Conservation (phyloP, 768 basidiomycete species). For the Strobilomyces echinocephalus region DNA sequence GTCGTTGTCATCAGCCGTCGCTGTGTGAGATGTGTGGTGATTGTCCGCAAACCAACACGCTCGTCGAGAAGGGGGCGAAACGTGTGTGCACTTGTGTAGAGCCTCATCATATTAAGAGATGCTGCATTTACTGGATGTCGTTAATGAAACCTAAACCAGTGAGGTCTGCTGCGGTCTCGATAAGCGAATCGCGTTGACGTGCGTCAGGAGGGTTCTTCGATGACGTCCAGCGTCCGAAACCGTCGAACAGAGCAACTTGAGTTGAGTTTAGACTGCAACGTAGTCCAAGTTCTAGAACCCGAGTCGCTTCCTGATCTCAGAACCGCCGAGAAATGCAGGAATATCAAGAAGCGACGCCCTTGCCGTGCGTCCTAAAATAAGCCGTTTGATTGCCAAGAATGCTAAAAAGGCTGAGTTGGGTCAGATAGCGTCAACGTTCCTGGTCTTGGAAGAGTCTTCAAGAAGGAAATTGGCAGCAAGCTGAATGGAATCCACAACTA, state of each 20-base stretch:
- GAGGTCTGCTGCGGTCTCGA: slow-evolving; percentile 55
- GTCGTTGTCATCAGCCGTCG: slow-evolving; percentile 1
- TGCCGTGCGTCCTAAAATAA: slow-evolving; percentile 50
- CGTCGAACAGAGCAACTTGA: slow-evolving; percentile 53
- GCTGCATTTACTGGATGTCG: slow-evolving; percentile 48
- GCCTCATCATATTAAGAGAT: slow-evolving; percentile 41
- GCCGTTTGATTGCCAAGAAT: slow-evolving; percentile 44
- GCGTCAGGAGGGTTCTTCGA: slow-evolving; percentile 49
- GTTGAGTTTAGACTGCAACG: slow-evolving; percentile 43
- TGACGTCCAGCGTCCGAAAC: slow-evolving; percentile 42
- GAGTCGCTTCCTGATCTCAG: slow-evolving; percentile 48
- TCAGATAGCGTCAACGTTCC: slow-evolving; percentile 40
- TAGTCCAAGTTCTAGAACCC: slow-evolving; percentile 38
- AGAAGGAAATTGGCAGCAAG: slow-evolving; percentile 44
- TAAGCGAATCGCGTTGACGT: slow-evolving; percentile 52
- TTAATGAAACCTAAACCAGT: slow-evolving; percentile 52
- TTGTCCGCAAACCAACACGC: slow-evolving; percentile 30
- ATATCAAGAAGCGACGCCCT: slow-evolving; percentile 50
- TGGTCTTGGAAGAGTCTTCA: slow-evolving; percentile 41
- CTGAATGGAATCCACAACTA: slow-evolving; percentile 52
- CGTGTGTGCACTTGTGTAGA: slow-evolving; percentile 13
- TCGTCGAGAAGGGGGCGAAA: slow-evolving; percentile 11
- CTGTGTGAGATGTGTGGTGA: slow-evolving; percentile 7
- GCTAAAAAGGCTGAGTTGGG: slow-evolving; percentile 49
- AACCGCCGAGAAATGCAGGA: slow-evolving; percentile 51